Evolutionary conservation across 768 basidiomycete genomes (phyloP).

Genomic region (Boletus sensibilis): DNA sequence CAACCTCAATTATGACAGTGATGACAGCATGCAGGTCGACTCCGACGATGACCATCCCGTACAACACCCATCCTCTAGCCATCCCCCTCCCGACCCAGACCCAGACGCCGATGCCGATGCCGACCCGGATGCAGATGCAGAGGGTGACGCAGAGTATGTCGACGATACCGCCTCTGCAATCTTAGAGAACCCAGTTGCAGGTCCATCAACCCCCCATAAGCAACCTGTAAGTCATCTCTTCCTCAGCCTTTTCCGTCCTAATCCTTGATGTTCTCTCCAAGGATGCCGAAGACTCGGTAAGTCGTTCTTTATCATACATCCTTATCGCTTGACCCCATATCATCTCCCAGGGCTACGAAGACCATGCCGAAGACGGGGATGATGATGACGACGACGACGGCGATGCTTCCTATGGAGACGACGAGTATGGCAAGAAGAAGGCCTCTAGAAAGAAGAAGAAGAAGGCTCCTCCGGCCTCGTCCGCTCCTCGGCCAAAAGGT

Average conservation of each 20-base stretch:
- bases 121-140: slow-evolving; percentile 43
- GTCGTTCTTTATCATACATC: slow-evolving; percentile 15
- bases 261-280: slow-evolving; percentile 6
- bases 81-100: slow-evolving; percentile 30
- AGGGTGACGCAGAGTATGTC: slow-evolving; percentile 43
- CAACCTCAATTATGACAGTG: slow-evolving; percentile 52
- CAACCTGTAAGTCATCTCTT: slow-evolving; percentile 53
- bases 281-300: slow-evolving; percentile 35
- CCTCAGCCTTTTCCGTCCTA: slow-evolving; percentile 1
- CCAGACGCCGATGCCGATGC: slow-evolving; percentile 63
- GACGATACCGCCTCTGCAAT: slow-evolving; percentile 38
- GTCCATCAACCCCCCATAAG: slow-evolving; percentile 47
- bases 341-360: slow-evolving; percentile 60
- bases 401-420: slow-evolving; percentile 77
- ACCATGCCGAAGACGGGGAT: slow-evolving; percentile 48
- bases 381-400: slow-evolving; percentile 74
- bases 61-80: slow-evolving; percentile 17
- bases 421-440: slow-evolving; percentile 73
- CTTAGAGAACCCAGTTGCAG: slow-evolving; percentile 37
- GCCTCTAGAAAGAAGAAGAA: slow-evolving; percentile 67
- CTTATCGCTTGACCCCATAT: slow-evolving; percentile 31
- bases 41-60: slow-evolving; percentile 44
- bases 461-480: slow-evolving; percentile 38
- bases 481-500: slow-evolving; percentile 61
- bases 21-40: slow-evolving; percentile 72